Evolutionary conservation across 805 yeast genomes (phyloP).

Genomic region (Metschnikowia hibisci): DNA sequence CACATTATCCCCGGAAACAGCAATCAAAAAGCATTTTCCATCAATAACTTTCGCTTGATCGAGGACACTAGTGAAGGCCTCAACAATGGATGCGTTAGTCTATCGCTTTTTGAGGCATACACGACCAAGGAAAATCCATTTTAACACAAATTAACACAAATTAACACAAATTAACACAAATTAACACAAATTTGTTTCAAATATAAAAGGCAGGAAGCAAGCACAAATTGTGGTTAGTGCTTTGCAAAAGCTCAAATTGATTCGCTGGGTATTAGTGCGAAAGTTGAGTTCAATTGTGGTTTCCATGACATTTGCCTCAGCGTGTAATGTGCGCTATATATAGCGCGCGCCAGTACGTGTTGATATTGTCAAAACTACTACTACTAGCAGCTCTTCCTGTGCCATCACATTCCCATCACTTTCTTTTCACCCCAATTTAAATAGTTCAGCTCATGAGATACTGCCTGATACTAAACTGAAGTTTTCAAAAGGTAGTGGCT

Average conservation of each 20-base stretch:
- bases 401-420: too few relatives aligned
- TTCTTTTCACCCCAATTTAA: too few relatives aligned
- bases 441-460: too few relatives aligned
- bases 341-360: constrained; percentile 1
- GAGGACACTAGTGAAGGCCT: constrained; percentile 36
- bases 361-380: not conserved
- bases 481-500: too few relatives aligned
- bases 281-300: too few relatives aligned
- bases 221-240: too few relatives aligned
- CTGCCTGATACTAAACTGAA: too few relatives aligned
- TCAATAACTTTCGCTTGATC: constrained; percentile 36
- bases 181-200: too few relatives aligned
- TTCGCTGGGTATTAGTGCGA: too few relatives aligned
- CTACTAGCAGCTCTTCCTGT: too few relatives aligned
- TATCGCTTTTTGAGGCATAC: constrained; percentile 40
- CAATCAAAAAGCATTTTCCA: constrained; percentile 20
- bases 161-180: too few relatives aligned
- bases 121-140: constrained; percentile 39
- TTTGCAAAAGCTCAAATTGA: too few relatives aligned
- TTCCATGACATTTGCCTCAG: not conserved
- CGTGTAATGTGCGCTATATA: not conserved
- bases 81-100: constrained; percentile 40
- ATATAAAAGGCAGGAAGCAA: not conserved
- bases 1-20: constrained; percentile 11
- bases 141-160: not conserved